phyloP scores from a whole-genome alignment of 257 asterid genomes.

The Eustoma russellianum region DNA sequence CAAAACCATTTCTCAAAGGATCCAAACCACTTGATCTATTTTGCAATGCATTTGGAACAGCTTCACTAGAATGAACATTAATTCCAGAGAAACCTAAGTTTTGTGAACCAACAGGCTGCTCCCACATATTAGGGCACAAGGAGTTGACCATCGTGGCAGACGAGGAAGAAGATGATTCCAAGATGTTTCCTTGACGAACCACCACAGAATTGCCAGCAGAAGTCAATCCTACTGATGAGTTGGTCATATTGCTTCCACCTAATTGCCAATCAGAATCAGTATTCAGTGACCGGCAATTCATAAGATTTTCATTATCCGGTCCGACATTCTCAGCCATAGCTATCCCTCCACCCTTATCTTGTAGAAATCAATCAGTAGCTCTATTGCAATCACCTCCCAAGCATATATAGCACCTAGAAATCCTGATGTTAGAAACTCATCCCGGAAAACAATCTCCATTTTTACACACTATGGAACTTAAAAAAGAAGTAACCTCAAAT shows the following conservation, averaged over 20 bases:
- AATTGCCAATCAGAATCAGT: conserved; percentile 58
- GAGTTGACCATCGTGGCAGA: conserved; percentile 42
- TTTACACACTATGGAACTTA: no score
- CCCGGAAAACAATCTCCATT: neutral
- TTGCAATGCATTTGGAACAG: conserved; percentile 22
- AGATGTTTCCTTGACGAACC: conserved; percentile 13
- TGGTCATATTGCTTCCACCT: conserved; percentile 31
- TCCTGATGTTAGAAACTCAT: conserved; percentile 6
- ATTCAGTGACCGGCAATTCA: conserved; percentile 35
- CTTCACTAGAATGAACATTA: conserved; percentile 31
- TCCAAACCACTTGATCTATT: conserved; percentile 16
- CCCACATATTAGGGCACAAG: conserved; percentile 53
- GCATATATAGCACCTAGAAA: conserved; percentile 20
- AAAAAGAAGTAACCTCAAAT: no score
- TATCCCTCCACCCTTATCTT: conserved; percentile 17
- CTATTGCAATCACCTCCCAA: conserved; percentile 14
- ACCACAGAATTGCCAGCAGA: conserved; percentile 29
- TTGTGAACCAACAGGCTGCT: conserved; percentile 36
- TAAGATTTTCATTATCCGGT: conserved; percentile 33
- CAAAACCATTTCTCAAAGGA: conserved; percentile 22
- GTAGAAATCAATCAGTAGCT: conserved; percentile 3
- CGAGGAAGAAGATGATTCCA: conserved; percentile 39
- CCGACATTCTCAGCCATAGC: conserved; percentile 47
- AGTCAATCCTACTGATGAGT: conserved; percentile 36
- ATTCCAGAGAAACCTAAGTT: conserved; percentile 46